Conservation (phyloP, 1,139 yeast species). For the Torulaspora pretoriensis region DNA sequence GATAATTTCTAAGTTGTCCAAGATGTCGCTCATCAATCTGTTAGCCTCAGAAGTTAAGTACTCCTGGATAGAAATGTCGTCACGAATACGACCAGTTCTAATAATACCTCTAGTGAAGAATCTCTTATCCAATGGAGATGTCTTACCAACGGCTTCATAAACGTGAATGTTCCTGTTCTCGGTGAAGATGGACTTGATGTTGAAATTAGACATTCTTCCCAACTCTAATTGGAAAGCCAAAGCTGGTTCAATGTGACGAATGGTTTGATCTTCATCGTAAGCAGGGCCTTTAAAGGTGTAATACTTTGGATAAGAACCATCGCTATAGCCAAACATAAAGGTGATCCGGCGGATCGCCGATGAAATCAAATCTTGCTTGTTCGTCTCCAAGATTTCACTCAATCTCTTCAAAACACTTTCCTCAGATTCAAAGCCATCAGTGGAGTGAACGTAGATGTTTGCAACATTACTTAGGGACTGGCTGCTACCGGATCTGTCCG, state of each 20-base stretch:
- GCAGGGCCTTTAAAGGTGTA: constrained; percentile 91
- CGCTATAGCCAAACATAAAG: constrained; percentile 76
- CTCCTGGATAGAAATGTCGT: constrained; percentile 87
- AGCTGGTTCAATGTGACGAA: constrained; percentile 98
- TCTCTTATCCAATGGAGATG: constrained; percentile 88
- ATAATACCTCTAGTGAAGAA: constrained; percentile 96
- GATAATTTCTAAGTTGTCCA: constrained; percentile 89
- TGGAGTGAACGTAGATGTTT: constrained; percentile 68
- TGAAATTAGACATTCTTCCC: constrained; percentile 89
- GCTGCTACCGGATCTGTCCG: constrained; percentile 43
- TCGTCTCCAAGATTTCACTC: constrained; percentile 61
- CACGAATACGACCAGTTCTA: constrained; percentile 91
- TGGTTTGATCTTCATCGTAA: constrained; percentile 77
- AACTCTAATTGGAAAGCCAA: constrained; percentile 95
- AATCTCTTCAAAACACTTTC: constrained; percentile 62
- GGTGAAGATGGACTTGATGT: constrained; percentile 90
- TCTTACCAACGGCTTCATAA: constrained; percentile 93
- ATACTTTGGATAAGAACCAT: constrained; percentile 90
- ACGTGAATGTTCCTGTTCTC: constrained; percentile 97
- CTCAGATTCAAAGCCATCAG: constrained; percentile 72
- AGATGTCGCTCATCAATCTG: constrained; percentile 89
- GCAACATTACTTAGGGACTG: constrained; percentile 64
- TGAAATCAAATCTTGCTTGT: constrained; percentile 61
- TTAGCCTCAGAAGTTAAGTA: constrained; percentile 94
- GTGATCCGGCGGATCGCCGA: constrained; percentile 88